phyloP scores from a whole-genome alignment of 139 green algal genomes.

The Prasinococcaceae sp. region DNA sequence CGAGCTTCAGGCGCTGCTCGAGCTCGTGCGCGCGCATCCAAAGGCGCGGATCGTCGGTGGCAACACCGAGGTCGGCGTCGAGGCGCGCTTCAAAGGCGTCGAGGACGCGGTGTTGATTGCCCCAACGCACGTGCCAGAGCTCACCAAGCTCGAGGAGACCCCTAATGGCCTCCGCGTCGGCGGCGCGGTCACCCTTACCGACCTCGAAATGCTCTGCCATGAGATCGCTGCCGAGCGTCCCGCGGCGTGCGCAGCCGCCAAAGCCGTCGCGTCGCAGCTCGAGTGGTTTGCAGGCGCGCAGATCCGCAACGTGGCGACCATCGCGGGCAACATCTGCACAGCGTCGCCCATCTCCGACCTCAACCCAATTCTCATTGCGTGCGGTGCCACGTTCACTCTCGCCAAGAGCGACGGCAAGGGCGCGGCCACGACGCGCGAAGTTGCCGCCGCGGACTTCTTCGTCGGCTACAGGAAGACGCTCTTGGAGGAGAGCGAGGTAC shows the following conservation, averaged over 20 bases:
- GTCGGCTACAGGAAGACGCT: constrained; percentile 60
- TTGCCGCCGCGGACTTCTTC: constrained; percentile 66
- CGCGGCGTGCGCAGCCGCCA: constrained; percentile 5
- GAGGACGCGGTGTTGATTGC: constrained; percentile 61
- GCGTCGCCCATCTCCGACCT: constrained; percentile 84
- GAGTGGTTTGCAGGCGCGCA: constrained; percentile 67
- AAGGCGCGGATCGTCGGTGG: constrained; percentile 66
- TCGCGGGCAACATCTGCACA: constrained; percentile 87
- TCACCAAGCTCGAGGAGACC: constrained; percentile 45
- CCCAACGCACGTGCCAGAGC: constrained; percentile 58
- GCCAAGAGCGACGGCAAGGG: constrained; percentile 24
- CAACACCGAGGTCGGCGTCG: constrained; percentile 94
- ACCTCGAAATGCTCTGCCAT: constrained; percentile 35
- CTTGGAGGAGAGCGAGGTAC: constrained; percentile 59
- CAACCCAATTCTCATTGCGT: constrained; percentile 79
- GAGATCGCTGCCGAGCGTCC: background rate
- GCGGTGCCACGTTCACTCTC: constrained; percentile 43
- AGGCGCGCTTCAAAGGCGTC: constrained; percentile 87
- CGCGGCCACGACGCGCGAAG: constrained; percentile 2
- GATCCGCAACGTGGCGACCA: constrained; percentile 80
- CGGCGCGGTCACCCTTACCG: constrained; percentile 44
- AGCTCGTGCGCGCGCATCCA: constrained; percentile 29
- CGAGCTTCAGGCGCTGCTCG: constrained; percentile 55
- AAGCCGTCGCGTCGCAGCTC: constrained; percentile 48
- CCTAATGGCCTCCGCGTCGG: constrained; percentile 50